phyloP scores from a whole-genome alignment of 495 filamentous ascomycete genomes.

The Paragyromitra xinjiangensis region DNA sequence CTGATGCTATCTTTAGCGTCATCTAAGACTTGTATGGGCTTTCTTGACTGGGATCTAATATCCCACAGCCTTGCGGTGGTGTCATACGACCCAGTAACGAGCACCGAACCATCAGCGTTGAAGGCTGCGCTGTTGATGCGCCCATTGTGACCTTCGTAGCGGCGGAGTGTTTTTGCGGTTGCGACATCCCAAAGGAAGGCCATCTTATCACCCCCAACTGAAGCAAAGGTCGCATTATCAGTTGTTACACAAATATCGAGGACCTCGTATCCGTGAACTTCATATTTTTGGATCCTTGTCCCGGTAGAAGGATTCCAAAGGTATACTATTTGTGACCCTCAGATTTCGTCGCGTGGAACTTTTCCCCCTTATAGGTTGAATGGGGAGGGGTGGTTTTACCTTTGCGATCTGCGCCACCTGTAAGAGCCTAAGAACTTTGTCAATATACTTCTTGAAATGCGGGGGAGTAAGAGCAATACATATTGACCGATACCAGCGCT shows the following conservation, averaged over 20 bases:
- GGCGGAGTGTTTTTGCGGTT: constrained; percentile 73
- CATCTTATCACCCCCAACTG: constrained; percentile 83
- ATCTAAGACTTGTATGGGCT: constrained; percentile 77
- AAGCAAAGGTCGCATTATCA: constrained; percentile 83
- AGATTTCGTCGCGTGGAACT: constrained; percentile 9
- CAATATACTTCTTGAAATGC: neutral
- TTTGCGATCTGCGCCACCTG: constrained; percentile 83
- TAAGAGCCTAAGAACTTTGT: constrained; percentile 67
- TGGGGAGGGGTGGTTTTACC: constrained; percentile 70
- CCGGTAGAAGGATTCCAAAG: constrained; percentile 57
- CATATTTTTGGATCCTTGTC: constrained; percentile 81
- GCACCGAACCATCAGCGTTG: constrained; percentile 71
- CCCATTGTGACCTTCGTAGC: constrained; percentile 77
- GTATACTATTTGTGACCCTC: constrained; percentile 49
- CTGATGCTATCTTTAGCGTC: constrained; percentile 83
- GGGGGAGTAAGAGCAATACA: constrained; percentile 62
- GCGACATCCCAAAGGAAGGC: constrained; percentile 95
- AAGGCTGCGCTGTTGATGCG: constrained; percentile 81
- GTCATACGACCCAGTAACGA: constrained; percentile 81
- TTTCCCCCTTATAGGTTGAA: constrained; percentile 7
- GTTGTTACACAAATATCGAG: constrained; percentile 77
- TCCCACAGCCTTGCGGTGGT: constrained; percentile 90
- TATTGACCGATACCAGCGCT: constrained; percentile 74
- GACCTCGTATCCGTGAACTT: constrained; percentile 89
- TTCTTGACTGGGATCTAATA: constrained; percentile 66